These are phyloP conservation scores for Salpingoeca rosetta DNA, from an alignment of 78 protist species.

Conservation along the genomic window DNA sequence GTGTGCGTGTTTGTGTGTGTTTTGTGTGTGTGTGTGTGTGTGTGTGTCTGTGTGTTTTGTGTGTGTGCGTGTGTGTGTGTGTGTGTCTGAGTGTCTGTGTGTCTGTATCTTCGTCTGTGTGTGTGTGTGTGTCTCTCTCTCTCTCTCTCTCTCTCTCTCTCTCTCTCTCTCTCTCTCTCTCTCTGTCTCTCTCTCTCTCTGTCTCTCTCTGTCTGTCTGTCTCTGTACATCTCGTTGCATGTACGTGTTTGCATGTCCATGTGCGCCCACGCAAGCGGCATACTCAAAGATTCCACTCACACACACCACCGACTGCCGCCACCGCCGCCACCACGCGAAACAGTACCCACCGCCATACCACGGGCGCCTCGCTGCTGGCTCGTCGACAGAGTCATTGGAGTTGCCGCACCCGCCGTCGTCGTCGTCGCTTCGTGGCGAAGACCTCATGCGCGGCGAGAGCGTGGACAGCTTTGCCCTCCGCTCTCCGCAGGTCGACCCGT, in stretches of 20 bases:
- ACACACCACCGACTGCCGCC: too few relatives aligned
- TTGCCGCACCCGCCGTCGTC: too few relatives aligned
- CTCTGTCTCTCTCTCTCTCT: background rate
- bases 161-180: constrained; percentile 1
- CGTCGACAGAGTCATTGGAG: too few relatives aligned
- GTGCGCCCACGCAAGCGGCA: too few relatives aligned
- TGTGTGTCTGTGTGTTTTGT: background rate
- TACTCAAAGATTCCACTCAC: too few relatives aligned
- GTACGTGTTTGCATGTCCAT: background rate
- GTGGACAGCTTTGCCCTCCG: too few relatives aligned
- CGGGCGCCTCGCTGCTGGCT: too few relatives aligned
- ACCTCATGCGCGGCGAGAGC: too few relatives aligned
- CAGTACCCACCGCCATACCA: too few relatives aligned
- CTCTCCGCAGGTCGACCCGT: too few relatives aligned
- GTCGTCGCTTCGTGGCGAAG: too few relatives aligned
- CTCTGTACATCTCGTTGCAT: background rate
- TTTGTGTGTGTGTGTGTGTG: background rate
- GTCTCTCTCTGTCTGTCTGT: background rate
- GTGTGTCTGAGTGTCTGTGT: background rate
- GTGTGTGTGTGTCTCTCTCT: background rate
- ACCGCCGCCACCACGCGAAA: too few relatives aligned
- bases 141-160: background rate
- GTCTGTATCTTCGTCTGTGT: background rate
- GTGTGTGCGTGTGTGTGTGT: background rate
- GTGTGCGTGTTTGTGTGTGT: background rate